Evolutionary conservation across 2,329 filamentous ascomycete species (phyloP), one percentile per base, ranked within the genome.

Genomic region (Colletotrichum eremochloae): DNA sequence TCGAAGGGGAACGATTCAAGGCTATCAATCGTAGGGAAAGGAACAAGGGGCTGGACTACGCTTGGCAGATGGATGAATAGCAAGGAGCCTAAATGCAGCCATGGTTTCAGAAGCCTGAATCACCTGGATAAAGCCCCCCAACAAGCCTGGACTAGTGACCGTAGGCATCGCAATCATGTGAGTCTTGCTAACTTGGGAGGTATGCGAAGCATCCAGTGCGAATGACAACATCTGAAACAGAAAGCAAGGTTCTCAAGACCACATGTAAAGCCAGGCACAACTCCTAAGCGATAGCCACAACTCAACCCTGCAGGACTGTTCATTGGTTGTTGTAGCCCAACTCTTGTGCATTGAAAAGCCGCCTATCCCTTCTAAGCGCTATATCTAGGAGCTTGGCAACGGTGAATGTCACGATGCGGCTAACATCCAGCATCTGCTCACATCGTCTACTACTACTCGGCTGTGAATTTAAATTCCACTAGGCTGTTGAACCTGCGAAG

Each of bases 51-150:
- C 82, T 98, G 78, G 91, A 96, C 77, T 98, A 98, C 82, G 91
- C 93, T 42, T 99, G 96, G 96, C 94, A 98, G 86, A 96, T 97
- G 92, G 96, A 98, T 83, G 94, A 95, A 82, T 96, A 87, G 80
- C 71, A 18, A 18, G 40, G 29, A 12, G 48, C 50, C n/a, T 36
- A 38, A 20, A 55, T 14, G 42, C 8, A 24, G 5, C 8, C 29
- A 15, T n/a, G 42, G 29, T 15, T 61, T 20, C 15, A 58, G 33
- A 18, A 42, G 24, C 7, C 15, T 12, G 31, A 42, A 42, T 3
- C 14, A 18, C n/a, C 14, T n/a, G 12, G 14, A 29, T 29, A 9
- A 42, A 8, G 5, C 14, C 50, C 20, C 11, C 53, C 46, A 48
- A n/a, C 20, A 24, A 56, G 33, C 14, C 40, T 29, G 29, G 11